Conservation (phyloP, 805 yeast species). For the Metschnikowia aberdeeniae region DNA sequence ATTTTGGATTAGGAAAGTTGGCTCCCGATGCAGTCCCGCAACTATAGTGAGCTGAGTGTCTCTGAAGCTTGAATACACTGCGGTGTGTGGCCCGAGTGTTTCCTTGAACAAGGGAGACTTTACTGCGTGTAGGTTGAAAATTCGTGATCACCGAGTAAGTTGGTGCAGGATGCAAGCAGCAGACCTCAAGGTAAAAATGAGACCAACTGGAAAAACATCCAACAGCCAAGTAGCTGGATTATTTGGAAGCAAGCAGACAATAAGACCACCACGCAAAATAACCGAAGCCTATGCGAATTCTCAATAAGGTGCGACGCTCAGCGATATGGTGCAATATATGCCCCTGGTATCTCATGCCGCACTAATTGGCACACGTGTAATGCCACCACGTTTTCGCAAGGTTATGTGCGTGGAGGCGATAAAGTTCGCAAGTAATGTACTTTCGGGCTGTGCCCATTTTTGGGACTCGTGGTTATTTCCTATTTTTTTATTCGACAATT, state of each 20-base stretch:
- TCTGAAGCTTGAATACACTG: too few species aligned
- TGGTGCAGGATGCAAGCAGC: conserved; percentile 4
- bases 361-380: conserved; percentile 4
- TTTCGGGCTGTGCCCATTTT: too few species aligned
- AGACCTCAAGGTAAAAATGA: not conserved
- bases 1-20: too few species aligned
- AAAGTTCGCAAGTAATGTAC: too few species aligned
- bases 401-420: not conserved
- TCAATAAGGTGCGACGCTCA: not conserved
- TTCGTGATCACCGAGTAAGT: conserved; percentile 1
- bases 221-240: conserved; percentile 1
- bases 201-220: not conserved
- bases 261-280: too few species aligned
- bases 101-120: not conserved
- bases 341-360: not conserved
- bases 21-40: too few species aligned
- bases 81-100: not conserved
- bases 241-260: too few species aligned
- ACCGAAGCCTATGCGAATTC: too few species aligned
- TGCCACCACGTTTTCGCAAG: conserved; percentile 4
- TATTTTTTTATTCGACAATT: not conserved
- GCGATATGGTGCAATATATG: conserved; percentile 2
- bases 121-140: conserved; percentile 1
- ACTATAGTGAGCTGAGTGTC: too few species aligned
- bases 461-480: too few species aligned